Evolutionary conservation across 2,329 filamentous ascomycete species (phyloP).

Genomic region (Sporothrix phasma): DNA sequence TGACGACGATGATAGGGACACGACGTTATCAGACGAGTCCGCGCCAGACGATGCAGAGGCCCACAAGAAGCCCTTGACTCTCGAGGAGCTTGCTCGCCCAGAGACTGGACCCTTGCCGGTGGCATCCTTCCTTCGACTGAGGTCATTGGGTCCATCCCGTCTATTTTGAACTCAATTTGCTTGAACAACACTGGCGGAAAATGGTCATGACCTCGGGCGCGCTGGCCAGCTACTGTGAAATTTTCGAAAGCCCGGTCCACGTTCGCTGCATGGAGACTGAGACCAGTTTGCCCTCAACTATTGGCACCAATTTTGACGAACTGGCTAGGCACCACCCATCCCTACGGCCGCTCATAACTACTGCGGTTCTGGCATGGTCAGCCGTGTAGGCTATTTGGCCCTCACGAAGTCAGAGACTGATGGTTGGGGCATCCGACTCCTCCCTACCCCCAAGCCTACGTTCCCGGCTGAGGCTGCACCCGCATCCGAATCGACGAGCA

Average conservation of each 20-base stretch:
- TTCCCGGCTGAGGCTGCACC: conserved; percentile 19
- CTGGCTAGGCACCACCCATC: conserved; percentile 85
- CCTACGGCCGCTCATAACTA: conserved; percentile 69
- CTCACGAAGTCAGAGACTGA: conserved; percentile 56
- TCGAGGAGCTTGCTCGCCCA: conserved; percentile 38
- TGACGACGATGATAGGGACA: conserved; percentile 27
- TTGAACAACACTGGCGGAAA: conserved; percentile 81
- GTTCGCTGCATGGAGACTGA: conserved; percentile 73
- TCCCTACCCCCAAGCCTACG: conserved; percentile 36
- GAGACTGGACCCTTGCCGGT: conserved; percentile 42
- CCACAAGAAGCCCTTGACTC: conserved; percentile 43
- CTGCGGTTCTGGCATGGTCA: conserved; percentile 81
- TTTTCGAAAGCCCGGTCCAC: conserved; percentile 90
- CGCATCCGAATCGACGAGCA: not conserved
- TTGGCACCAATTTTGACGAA: conserved; percentile 87
- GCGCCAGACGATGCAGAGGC: conserved; percentile 26
- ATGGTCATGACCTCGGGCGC: conserved; percentile 77
- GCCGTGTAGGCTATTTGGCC: conserved; percentile 66
- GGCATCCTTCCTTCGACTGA: conserved; percentile 83
- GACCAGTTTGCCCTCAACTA: conserved; percentile 53
- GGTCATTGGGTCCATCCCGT: conserved; percentile 76
- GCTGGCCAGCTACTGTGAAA: conserved; percentile 80
- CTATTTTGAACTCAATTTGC: conserved; percentile 87
- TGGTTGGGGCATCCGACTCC: conserved; percentile 71
- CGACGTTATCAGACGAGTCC: conserved; percentile 30